Percentiles rank a stretch among this genome's conserved stretches.
Evolutionary conservation across 768 basidiomycete species (phyloP).

Genomic region (Leccinum sublutescens): DNA sequence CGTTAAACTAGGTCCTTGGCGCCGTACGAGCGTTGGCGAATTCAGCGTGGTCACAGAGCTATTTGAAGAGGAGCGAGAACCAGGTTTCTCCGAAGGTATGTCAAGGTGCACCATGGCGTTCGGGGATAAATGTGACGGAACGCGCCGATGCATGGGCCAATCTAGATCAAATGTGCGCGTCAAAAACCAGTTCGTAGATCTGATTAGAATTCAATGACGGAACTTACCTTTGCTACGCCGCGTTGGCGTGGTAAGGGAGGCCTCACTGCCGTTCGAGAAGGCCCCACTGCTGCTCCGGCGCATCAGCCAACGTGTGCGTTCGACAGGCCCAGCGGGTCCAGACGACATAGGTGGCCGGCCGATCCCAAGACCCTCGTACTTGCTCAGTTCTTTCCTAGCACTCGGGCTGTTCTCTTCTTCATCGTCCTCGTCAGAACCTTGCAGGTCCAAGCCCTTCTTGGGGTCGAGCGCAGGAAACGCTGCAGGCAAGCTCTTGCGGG

Average conservation of each 20-base stretch:
- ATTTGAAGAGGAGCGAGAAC: slow-evolving; percentile 58
- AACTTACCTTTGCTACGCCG: slow-evolving; percentile 49
- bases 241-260: slow-evolving; percentile 62
- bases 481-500: slow-evolving; percentile 73
- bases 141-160: slow-evolving; percentile 54
- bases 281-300: slow-evolving; percentile 80
- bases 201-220: slow-evolving; percentile 40
- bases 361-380: slow-evolving; percentile 64
- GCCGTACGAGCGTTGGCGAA: slow-evolving; percentile 45
- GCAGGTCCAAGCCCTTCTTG: slow-evolving; percentile 29
- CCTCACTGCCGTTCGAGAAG: slow-evolving; percentile 74
- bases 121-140: slow-evolving; percentile 49
- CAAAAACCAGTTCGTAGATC: slow-evolving; percentile 1
- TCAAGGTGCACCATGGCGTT: slow-evolving; percentile 38
- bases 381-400: slow-evolving; percentile 45
- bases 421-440: slow-evolving; percentile 59
- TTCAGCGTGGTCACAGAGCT: slow-evolving; percentile 45
- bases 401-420: slow-evolving; percentile 67
- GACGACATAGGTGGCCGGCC: slow-evolving; percentile 48
- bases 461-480: slow-evolving; percentile 52
- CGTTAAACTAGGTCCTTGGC: slow-evolving; percentile 25
- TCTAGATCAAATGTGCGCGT: slow-evolving; percentile 34
- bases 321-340: slow-evolving; percentile 33
- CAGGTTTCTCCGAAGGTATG: slow-evolving; percentile 44
- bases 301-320: slow-evolving; percentile 61